Percentiles rank a stretch among this genome's conserved stretches.
These are phyloP conservation scores for Millerozyma acaciae DNA, from an alignment of 805 yeast species.

Conservation along the genomic window DNA sequence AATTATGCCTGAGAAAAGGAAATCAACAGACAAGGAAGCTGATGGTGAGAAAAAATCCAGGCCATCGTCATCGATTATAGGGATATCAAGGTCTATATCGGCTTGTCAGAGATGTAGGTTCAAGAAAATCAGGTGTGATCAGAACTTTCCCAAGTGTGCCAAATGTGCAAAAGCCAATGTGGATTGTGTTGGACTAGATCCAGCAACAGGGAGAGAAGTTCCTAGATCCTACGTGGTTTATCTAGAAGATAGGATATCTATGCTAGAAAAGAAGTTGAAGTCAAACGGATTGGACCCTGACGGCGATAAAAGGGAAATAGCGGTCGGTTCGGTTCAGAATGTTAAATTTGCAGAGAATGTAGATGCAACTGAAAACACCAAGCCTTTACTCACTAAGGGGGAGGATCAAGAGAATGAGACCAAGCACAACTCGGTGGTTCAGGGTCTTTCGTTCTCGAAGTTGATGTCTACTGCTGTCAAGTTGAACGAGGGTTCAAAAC, in stretches of 20 bases:
- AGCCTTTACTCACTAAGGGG: too few species aligned
- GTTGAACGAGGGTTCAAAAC: conserved; percentile 28
- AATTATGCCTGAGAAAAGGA: conserved; percentile 8
- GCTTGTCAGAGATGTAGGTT: conserved; percentile 82
- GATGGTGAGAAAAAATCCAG: not conserved
- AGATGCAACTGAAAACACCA: too few species aligned
- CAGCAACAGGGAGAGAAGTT: conserved; percentile 82
- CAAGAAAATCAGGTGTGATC: conserved; percentile 66
- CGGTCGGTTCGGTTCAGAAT: not conserved
- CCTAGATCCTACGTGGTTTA: conserved; percentile 76
- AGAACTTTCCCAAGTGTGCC: conserved; percentile 62
- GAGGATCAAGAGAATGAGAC: not conserved
- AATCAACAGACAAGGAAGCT: conserved; percentile 1
- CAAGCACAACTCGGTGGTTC: not conserved
- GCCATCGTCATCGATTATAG: conserved; percentile 16
- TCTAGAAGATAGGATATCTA: conserved; percentile 60
- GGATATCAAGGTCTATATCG: conserved; percentile 62
- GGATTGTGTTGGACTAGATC: conserved; percentile 81
- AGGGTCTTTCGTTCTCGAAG: conserved; percentile 64
- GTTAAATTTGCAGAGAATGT: not conserved
- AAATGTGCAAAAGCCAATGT: conserved; percentile 59
- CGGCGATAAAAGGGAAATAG: not conserved
- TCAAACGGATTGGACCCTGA: conserved; percentile 31
- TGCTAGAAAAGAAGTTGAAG: conserved; percentile 50
- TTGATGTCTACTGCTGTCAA: conserved; percentile 76